These are phyloP conservation scores for Saccharomyces hybrid DNA, from an alignment of 1,139 yeast species.

Conservation along the genomic window DNA sequence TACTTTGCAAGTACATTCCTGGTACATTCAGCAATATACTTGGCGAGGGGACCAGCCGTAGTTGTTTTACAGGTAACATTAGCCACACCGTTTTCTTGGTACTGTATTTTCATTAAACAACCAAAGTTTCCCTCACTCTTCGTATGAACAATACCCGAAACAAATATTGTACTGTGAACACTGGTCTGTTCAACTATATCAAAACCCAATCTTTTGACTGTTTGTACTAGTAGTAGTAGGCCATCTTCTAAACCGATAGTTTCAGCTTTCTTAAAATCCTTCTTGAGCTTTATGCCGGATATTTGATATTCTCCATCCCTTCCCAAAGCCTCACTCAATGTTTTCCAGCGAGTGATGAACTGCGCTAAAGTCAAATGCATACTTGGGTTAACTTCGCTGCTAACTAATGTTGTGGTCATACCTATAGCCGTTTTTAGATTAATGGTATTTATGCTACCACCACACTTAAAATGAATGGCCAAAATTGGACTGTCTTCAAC, in stretches of 20 bases:
- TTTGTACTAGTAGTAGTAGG: constrained; percentile 33
- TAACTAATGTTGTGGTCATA: constrained; percentile 49
- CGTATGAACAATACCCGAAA: constrained; percentile 59
- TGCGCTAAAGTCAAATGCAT: constrained; percentile 46
- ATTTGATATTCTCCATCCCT: constrained; percentile 45
- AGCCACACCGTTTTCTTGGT: constrained; percentile 27
- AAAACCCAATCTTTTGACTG: constrained; percentile 44
- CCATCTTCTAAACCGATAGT: constrained; percentile 13
- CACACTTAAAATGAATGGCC: constrained; percentile 41
- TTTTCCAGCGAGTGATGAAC: constrained; percentile 71
- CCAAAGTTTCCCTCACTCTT: constrained; percentile 36
- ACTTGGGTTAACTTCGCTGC: constrained; percentile 42
- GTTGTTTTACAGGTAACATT: constrained; percentile 30
- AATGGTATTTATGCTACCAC: constrained; percentile 44
- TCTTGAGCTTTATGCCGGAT: constrained; percentile 17
- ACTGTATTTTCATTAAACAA: constrained; percentile 30
- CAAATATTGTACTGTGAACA: constrained; percentile 40
- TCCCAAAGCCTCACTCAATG: constrained; percentile 54
- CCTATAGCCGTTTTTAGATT: constrained; percentile 63
- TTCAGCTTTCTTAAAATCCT: constrained; percentile 4
- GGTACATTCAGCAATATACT: constrained; percentile 20
- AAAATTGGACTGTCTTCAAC: constrained; percentile 52
- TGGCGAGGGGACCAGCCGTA: constrained; percentile 20
- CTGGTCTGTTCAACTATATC: constrained; percentile 42
- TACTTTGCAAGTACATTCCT: constrained; percentile 10